Base-by-base conservation (phyloP, 768 basidiomycete species). In the Lyophyllum semitale region DNA sequence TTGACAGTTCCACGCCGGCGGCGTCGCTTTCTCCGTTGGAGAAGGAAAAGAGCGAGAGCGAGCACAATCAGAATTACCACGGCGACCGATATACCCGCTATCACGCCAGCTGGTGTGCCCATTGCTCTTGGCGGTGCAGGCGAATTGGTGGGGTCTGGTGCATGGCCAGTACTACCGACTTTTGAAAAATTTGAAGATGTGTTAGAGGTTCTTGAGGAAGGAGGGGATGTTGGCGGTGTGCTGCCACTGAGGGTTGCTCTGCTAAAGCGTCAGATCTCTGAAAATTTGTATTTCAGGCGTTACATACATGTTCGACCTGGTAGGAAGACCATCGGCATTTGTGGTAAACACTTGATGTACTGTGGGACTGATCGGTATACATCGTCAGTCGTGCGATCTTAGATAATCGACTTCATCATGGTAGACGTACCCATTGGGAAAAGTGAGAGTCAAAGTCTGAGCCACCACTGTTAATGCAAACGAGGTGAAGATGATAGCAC, bases 1-100 rank as follows among this genome's bases (percentile, higher is more conserved):
- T 43, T 46, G 30, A 33, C 38, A 44, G 38, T 27, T 38, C 46
- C 13, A 27, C 35, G 51, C 37, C 47, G 29, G 33, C 27, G 40
- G 33, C 41, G 56, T 37, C 17, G 45, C 15, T 48, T 56, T 48
- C 55, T 47, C 37, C 58, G 48, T 17, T 20, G 32, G 8, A 54
- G 26, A 26, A 59, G 18, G 35, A 55, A 48, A 9, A 55, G n/a
- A 7, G 48, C 48, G 8, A 48, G 17, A 25, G 46, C 50, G 18
- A 59, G 38, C 13, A 38, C 32, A 22, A 57, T 13, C 9, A 49
- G 23, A 26, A 46, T 29, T 4, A 53, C 37, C 13, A 40, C 46
- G 43, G 53, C 58, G 41, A 62, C 48, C 6, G 52, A 13, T 32
- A 55, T 53, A 26, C 55, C 61, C 17, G 51, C 61, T 44, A 62